These are phyloP conservation scores for Penicillium manginii DNA, from an alignment of 495 filamentous ascomycete genomes.

Conservation along the genomic window DNA sequence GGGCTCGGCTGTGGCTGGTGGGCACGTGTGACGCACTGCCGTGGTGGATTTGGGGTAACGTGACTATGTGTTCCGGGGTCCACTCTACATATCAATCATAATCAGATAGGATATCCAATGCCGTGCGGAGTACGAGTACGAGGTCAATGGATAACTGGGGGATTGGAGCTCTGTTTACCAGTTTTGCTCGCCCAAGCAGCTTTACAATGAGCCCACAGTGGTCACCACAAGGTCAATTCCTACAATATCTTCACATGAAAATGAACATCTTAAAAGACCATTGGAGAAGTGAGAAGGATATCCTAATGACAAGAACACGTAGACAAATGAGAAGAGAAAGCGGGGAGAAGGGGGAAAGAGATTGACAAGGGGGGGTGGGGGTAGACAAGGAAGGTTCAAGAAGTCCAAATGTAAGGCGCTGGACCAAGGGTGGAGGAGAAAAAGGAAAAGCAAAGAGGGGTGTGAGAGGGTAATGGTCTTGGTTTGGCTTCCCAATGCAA, in stretches of 20 bases:
- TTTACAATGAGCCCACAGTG: not conserved
- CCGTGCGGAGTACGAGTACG: too few species aligned
- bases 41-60: not conserved
- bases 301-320: constrained; percentile 26
- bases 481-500: constrained; percentile 19
- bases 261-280: constrained; percentile 12
- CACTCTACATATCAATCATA: not conserved
- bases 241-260: constrained; percentile 13
- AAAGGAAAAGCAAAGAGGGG: not conserved
- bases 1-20: constrained; percentile 6
- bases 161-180: not conserved
- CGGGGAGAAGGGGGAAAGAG: constrained; percentile 4
- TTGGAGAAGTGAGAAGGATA: constrained; percentile 36
- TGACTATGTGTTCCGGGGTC: not conserved
- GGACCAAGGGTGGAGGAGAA: not conserved
- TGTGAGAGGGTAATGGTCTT: constrained; percentile 1
- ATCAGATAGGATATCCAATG: not conserved
- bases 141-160: too few species aligned
- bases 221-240: not conserved
- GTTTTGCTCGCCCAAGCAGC: too few species aligned
- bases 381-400: not conserved
- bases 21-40: constrained; percentile 1
- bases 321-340: constrained; percentile 27
- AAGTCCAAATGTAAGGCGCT: constrained; percentile 4
- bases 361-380: not conserved